phyloP scores from a whole-genome alignment of 768 basidiomycete genomes.

The Mycena haematopus region DNA sequence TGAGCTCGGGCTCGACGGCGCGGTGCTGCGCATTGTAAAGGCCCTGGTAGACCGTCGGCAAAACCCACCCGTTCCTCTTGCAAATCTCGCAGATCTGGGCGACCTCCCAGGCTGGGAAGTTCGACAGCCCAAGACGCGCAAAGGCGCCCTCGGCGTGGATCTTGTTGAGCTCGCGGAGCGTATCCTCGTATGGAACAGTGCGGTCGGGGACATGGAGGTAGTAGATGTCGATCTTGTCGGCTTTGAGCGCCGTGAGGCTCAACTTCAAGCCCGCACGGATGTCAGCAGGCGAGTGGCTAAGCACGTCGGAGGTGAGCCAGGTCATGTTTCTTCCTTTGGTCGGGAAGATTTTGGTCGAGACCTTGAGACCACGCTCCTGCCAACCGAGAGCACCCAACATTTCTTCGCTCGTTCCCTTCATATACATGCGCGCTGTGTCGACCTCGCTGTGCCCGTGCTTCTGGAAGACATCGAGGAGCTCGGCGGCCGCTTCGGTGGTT shows the following conservation, averaged over 20 bases:
- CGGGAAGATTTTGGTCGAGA: conserved; percentile 58
- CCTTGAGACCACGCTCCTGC: conserved; percentile 43
- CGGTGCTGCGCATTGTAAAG: conserved; percentile 32
- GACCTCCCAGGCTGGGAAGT: conserved; percentile 52
- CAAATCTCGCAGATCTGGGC: conserved; percentile 38
- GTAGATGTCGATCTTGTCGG: conserved; percentile 41
- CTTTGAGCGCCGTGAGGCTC: conserved; percentile 49
- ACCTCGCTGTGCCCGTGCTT: conserved; percentile 53
- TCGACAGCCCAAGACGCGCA: conserved; percentile 54
- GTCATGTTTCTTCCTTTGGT: conserved; percentile 12
- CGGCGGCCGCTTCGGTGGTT: not conserved
- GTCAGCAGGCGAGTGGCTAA: conserved; percentile 15
- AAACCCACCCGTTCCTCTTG: conserved; percentile 48
- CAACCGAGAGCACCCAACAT: conserved; percentile 38
- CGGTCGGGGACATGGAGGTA: conserved; percentile 58
- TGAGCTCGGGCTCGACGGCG: conserved; percentile 29
- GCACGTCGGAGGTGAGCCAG: conserved; percentile 5
- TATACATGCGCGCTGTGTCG: conserved; percentile 25
- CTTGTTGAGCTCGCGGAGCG: conserved; percentile 45
- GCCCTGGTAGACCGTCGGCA: conserved; percentile 53
- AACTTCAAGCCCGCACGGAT: conserved; percentile 38
- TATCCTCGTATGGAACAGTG: conserved; percentile 53
- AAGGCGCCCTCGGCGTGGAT: conserved; percentile 50
- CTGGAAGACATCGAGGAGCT: conserved; percentile 52
- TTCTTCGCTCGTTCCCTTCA: conserved; percentile 31